These are phyloP conservation scores for Asterophora lycoperdoides DNA, from an alignment of 768 basidiomycete species.

Conservation along the genomic window DNA sequence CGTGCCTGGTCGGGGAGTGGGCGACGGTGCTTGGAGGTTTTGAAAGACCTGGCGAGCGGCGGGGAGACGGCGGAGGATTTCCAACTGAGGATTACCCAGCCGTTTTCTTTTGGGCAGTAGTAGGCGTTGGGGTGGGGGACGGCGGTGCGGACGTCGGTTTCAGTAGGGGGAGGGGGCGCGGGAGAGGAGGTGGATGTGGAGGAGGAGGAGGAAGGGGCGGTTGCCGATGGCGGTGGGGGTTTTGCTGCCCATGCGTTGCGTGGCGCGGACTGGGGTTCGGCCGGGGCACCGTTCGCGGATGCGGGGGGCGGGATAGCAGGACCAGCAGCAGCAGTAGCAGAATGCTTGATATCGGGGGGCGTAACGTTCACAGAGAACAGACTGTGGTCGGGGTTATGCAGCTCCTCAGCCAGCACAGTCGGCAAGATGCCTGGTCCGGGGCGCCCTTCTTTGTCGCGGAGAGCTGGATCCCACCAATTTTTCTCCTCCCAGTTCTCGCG, in stretches of 20 bases:
- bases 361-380: conserved; percentile 56
- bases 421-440: conserved; percentile 73
- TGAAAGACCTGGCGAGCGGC: conserved; percentile 55
- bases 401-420: conserved; percentile 57
- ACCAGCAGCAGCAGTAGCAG: background rate
- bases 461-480: conserved; percentile 62
- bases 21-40: conserved; percentile 29
- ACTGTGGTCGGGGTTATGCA: conserved; percentile 72
- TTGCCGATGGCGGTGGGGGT: background rate
- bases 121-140: conserved; percentile 81
- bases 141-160: conserved; percentile 61
- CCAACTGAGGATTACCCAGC: conserved; percentile 77
- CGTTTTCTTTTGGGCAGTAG: conserved; percentile 78
- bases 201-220: background rate
- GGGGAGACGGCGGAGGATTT: conserved; percentile 58
- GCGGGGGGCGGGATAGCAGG: background rate
- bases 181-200: conserved; percentile 10
- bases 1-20: conserved; percentile 53
- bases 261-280: background rate
- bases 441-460: conserved; percentile 41
- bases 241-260: conserved; percentile 6
- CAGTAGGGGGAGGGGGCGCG: conserved; percentile 42
- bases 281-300: background rate
- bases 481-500: conserved; percentile 57
- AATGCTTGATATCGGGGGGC: conserved; percentile 21